These are phyloP conservation scores for Polytolypa hystricis DNA, from an alignment of 2,329 filamentous ascomycete genomes.

Conservation along the genomic window DNA sequence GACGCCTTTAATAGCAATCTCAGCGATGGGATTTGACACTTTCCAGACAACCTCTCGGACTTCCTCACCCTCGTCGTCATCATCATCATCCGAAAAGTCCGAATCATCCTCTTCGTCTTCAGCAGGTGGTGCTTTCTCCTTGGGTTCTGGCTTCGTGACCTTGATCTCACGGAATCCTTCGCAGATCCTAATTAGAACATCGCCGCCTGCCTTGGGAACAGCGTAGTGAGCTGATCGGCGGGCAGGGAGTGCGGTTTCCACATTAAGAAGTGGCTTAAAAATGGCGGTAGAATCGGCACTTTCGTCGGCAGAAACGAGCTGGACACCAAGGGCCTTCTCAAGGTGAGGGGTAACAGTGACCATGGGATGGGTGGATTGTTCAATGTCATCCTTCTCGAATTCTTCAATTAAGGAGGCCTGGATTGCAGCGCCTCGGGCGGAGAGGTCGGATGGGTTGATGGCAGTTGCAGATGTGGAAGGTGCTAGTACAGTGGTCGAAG, in stretches of 20 bases:
- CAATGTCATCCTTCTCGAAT: conserved; percentile 86
- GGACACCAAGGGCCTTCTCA: conserved; percentile 74
- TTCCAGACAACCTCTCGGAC: conserved; percentile 87
- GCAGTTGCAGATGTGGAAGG: conserved; percentile 67
- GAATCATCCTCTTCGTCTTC: conserved; percentile 50
- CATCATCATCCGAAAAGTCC: conserved; percentile 51
- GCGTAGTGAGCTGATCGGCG: conserved; percentile 71
- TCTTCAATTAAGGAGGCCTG: conserved; percentile 91
- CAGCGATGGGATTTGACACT: conserved; percentile 68
- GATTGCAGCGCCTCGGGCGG: conserved; percentile 81
- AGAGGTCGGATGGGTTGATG: conserved; percentile 87
- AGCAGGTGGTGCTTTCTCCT: conserved; percentile 49
- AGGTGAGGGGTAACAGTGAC: conserved; percentile 92
- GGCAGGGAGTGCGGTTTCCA: conserved; percentile 82
- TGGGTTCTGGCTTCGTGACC: conserved; percentile 75
- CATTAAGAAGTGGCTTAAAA: conserved; percentile 70
- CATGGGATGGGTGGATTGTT: conserved; percentile 89
- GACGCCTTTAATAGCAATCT: conserved; percentile 70
- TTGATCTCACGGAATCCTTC: conserved; percentile 90
- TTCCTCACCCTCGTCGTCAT: conserved; percentile 66
- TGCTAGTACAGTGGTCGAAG: conserved; percentile 65
- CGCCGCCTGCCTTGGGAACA: conserved; percentile 68
- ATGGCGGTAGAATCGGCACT: conserved; percentile 48
- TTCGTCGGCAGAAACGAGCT: conserved; percentile 41
- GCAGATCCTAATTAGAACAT: conserved; percentile 76